phyloP scores from a whole-genome alignment of 306 rosid genomes.

The Quercus berberidifolia region DNA sequence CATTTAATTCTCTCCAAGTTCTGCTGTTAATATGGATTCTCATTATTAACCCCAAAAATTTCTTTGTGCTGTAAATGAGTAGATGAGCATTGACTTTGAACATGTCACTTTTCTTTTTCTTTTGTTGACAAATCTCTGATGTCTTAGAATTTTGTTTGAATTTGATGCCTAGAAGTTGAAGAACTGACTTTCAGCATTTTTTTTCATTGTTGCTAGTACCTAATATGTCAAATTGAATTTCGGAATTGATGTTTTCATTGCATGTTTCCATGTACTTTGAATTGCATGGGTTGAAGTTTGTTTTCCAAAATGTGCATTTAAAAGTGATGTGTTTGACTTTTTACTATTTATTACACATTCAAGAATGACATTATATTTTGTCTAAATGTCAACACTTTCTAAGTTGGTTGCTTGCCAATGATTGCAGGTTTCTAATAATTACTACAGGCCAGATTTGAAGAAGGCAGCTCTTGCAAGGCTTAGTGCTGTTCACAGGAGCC shows the following conservation, averaged over 20 bases:
- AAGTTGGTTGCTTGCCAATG: neutral
- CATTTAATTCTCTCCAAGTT: too few relatives aligned
- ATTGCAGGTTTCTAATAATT: slow-evolving; percentile 57
- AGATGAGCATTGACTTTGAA: too few relatives aligned
- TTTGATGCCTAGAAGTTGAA: neutral
- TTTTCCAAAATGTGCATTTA: neutral
- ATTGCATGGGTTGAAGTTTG: neutral
- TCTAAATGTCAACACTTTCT: neutral
- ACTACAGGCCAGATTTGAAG: slow-evolving; percentile 85
- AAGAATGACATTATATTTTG: neutral
- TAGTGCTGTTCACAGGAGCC: slow-evolving; percentile 82
- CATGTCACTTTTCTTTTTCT: too few relatives aligned
- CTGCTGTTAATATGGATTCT: too few relatives aligned
- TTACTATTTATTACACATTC: too few relatives aligned
- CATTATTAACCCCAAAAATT: too few relatives aligned
- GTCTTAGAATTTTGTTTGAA: neutral
- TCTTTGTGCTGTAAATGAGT: too few relatives aligned
- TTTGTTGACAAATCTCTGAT: too few relatives aligned
- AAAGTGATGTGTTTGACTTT: too few relatives aligned
- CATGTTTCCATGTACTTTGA: neutral
- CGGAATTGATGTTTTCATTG: neutral
- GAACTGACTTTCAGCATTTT: neutral
- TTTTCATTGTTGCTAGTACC: neutral
- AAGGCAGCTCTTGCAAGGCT: slow-evolving; percentile 84
- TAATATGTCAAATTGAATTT: neutral